Conservation (phyloP, 2,329 filamentous ascomycete genomes). For the Clarireedia hainanense region DNA sequence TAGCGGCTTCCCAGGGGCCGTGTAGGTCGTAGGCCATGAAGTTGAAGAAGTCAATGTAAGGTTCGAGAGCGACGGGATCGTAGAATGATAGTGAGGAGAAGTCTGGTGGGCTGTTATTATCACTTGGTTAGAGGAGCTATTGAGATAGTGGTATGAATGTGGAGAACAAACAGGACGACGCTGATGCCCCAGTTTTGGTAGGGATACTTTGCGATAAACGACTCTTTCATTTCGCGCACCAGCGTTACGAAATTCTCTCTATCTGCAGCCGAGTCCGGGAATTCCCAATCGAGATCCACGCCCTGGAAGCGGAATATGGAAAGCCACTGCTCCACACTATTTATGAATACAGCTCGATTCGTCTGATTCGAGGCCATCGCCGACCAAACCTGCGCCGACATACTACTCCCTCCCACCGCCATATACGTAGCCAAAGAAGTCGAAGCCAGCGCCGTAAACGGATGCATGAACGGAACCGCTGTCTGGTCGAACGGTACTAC, state of each 20-base stretch:
- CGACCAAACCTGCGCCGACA: slow-evolving; percentile 24
- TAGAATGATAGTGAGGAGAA: slow-evolving; percentile 30
- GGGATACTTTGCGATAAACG: slow-evolving; percentile 30
- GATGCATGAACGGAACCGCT: slow-evolving; percentile 15
- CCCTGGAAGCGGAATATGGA: slow-evolving; percentile 33
- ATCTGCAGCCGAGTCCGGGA: slow-evolving; percentile 29
- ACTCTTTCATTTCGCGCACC: slow-evolving; percentile 24
- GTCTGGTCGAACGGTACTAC: slow-evolving; percentile 24
- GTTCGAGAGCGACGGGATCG: slow-evolving; percentile 21
- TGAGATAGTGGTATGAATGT: neutral
- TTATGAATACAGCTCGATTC: slow-evolving; percentile 32
- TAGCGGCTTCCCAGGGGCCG: slow-evolving; percentile 33
- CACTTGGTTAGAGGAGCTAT: neutral
- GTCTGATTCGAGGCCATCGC: slow-evolving; percentile 19
- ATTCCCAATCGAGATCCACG: slow-evolving; percentile 42
- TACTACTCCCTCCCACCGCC: slow-evolving; percentile 33
- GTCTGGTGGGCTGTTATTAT: slow-evolving; percentile 21
- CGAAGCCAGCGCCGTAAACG: slow-evolving; percentile 30
- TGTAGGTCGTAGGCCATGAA: slow-evolving; percentile 35
- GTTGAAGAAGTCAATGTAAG: slow-evolving; percentile 29
- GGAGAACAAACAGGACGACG: slow-evolving; percentile 29
- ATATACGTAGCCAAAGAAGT: slow-evolving; percentile 30
- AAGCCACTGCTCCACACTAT: slow-evolving; percentile 30
- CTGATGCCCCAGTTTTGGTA: slow-evolving; percentile 30
- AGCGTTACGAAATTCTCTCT: slow-evolving; percentile 32